Evolutionary conservation across 1,284 basidiomycete genomes (phyloP).

Genomic region (Ceratobasidium sp.): DNA sequence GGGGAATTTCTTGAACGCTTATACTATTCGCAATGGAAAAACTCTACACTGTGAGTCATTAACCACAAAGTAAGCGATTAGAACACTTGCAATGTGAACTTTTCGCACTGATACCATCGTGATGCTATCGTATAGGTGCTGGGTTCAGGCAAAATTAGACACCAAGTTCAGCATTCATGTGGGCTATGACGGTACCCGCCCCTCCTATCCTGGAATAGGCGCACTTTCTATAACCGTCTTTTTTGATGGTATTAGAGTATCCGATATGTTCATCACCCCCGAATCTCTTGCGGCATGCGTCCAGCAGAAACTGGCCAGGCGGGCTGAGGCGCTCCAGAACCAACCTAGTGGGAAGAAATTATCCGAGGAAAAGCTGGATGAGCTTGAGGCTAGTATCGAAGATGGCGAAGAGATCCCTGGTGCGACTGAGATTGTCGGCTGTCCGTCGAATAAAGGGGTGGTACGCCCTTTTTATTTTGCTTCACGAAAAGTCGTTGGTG

Average conservation of each 20-base stretch:
- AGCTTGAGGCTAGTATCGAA: not conserved
- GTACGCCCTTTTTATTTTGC: not conserved
- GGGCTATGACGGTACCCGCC: not conserved
- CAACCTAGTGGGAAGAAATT: not conserved
- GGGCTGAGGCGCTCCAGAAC: not conserved
- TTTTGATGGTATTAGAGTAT: conserved; percentile 11
- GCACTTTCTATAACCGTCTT: not conserved
- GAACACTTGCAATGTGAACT: not conserved
- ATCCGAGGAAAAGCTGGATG: not conserved
- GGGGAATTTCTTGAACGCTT: not conserved
- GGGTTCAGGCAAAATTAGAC: not conserved
- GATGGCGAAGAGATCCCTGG: conserved; percentile 2
- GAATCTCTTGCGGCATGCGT: not conserved
- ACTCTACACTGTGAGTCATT: not conserved
- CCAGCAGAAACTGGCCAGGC: not conserved
- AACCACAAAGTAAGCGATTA: not conserved
- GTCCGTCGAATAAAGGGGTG: not conserved
- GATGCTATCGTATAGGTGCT: not conserved
- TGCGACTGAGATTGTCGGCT: not conserved
- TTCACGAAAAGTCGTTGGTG: not conserved
- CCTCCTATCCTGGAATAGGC: not conserved
- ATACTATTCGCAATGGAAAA: not conserved
- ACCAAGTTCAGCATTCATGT: not conserved
- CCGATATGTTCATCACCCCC: not conserved
- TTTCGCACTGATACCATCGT: not conserved